Percentiles rank a stretch among this genome's conserved stretches.
Evolutionary conservation across 75 land plant species (phyloP).

Genomic region (Cunninghamia lanceolata): DNA sequence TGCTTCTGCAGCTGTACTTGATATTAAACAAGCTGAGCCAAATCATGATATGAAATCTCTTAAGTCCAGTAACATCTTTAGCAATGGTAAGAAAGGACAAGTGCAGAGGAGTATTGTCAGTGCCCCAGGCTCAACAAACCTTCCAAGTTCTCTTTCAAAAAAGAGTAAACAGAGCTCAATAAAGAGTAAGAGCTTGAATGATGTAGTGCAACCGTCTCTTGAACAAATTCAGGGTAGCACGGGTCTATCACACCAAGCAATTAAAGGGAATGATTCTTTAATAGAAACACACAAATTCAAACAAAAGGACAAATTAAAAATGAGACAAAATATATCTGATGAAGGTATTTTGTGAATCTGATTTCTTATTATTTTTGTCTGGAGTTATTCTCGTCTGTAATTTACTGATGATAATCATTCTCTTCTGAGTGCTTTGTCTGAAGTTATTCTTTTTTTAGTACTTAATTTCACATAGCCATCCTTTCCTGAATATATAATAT

Average conservation of each 20-base stretch:
- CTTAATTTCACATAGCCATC: background rate
- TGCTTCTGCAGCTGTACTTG: slow-evolving; percentile 11
- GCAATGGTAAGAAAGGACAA: slow-evolving; percentile 37
- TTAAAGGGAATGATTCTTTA: slow-evolving; percentile 19
- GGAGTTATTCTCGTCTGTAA: background rate
- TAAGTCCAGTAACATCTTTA: background rate
- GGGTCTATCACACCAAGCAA: slow-evolving; percentile 19
- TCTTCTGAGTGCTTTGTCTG: background rate
- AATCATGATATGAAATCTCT: slow-evolving; percentile 10
- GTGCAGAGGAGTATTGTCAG: slow-evolving; percentile 11
- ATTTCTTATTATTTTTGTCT: background rate
- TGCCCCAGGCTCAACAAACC: slow-evolving; percentile 1
- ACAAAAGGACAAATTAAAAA: slow-evolving; percentile 43
- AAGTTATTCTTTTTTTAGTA: background rate
- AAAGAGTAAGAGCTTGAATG: slow-evolving; percentile 52
- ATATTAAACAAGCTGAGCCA: slow-evolving; percentile 18
- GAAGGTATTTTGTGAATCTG: slow-evolving; percentile 40
- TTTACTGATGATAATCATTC: background rate
- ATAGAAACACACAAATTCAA: slow-evolving; percentile 21
- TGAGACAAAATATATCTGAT: slow-evolving; percentile 22
- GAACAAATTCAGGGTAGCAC: slow-evolving; percentile 10
- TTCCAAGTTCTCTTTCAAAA: slow-evolving; percentile 24
- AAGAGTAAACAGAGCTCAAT: slow-evolving; percentile 29
- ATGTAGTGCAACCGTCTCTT: slow-evolving; percentile 39
- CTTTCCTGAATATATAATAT: background rate